These are phyloP conservation scores for Linnemannia zychae DNA, from an alignment of 192 early-diverging fungal species.

Conservation along the genomic window DNA sequence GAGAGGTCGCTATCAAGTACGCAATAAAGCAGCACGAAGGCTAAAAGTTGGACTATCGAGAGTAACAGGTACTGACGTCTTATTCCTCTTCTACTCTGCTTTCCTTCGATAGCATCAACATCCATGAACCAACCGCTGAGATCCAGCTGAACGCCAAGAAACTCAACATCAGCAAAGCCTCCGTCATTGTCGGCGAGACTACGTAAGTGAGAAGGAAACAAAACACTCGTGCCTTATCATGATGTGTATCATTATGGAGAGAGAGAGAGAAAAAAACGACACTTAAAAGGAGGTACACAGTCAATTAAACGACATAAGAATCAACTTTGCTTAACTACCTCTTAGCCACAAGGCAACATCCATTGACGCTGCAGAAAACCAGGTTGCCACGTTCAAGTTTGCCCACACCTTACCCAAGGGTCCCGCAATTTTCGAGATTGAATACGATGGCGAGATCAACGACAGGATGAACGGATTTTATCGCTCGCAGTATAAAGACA, in stretches of 20 bases:
- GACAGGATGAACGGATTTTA: conserved; percentile 88
- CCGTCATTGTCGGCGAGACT: conserved; percentile 16
- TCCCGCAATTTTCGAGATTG: conserved; percentile 40
- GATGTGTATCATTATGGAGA: background rate
- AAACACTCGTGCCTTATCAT: background rate
- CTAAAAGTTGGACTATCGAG: background rate
- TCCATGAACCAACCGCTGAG: conserved; percentile 22
- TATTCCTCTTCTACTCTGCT: background rate
- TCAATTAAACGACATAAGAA: too few relatives aligned
- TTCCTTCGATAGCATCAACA: conserved; percentile 14
- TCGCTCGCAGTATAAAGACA: conserved; percentile 74
- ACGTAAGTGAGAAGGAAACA: conserved; percentile 13
- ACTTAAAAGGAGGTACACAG: background rate
- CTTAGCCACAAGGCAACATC: conserved; percentile 44
- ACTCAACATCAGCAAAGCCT: conserved; percentile 15
- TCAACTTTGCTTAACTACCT: conserved; percentile 28
- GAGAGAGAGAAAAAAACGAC: background rate
- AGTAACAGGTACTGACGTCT: background rate
- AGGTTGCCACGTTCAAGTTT: conserved; percentile 69
- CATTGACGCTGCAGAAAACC: conserved; percentile 54
- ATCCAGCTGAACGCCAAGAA: conserved; percentile 44
- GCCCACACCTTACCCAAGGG: conserved; percentile 60
- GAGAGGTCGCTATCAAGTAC: conserved; percentile 55
- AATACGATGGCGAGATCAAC: conserved; percentile 57
- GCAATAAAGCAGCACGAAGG: background rate